phyloP scores from a whole-genome alignment of 768 basidiomycete species.

The Agrocybe praecox region DNA sequence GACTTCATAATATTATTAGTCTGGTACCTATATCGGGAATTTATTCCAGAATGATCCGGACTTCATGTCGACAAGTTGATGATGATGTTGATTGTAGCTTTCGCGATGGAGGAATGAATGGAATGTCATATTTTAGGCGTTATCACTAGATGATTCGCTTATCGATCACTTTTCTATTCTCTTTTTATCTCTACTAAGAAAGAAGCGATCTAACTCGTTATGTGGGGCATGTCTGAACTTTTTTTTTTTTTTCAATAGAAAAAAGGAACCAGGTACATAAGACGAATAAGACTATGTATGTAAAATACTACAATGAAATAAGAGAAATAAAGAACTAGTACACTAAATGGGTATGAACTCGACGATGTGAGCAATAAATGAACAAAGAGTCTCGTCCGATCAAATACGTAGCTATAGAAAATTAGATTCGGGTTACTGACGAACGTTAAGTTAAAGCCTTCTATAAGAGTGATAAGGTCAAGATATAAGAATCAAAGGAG shows the following conservation, averaged over 20 bases:
- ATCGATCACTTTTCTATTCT: neutral
- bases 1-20: conserved; percentile 6
- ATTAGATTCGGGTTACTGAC: conserved; percentile 34
- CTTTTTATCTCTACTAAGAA: neutral
- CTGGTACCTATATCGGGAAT: conserved; percentile 7
- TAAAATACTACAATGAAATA: conserved; percentile 1
- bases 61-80: neutral
- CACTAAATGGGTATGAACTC: conserved; percentile 13
- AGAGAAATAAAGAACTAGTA: conserved; percentile 9
- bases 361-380: conserved; percentile 26
- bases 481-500: conserved; percentile 40
- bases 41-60: neutral
- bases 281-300: conserved; percentile 4
- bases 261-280: neutral
- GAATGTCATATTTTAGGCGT: neutral
- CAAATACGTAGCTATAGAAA: conserved; percentile 30
- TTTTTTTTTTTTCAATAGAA: too few species aligned
- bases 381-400: conserved; percentile 27
- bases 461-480: conserved; percentile 38
- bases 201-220: neutral
- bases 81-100: neutral
- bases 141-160: neutral
- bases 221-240: too few species aligned
- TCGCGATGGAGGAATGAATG: neutral
- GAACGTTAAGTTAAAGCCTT: conserved; percentile 29